Conservation (phyloP, 2,329 filamentous ascomycete species). For the Fusarium aywerte region DNA sequence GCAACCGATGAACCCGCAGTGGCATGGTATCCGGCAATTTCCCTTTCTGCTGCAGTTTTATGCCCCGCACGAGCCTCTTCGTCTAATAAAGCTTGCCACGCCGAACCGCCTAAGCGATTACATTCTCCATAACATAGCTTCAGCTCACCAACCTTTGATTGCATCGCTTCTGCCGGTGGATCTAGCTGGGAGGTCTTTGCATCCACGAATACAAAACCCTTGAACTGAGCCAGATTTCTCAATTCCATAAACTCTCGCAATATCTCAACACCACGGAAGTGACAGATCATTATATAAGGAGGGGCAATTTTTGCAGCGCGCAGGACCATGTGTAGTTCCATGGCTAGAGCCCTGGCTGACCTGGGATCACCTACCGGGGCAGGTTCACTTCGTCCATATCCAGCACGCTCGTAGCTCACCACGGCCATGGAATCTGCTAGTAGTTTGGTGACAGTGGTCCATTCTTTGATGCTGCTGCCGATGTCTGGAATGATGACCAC, state of each 20-base stretch:
- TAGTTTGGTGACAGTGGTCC: conserved; percentile 11
- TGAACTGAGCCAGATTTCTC: conserved; percentile 21
- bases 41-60: background rate
- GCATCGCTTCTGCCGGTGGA: background rate
- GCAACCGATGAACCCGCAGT: too few species aligned
- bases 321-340: conserved; percentile 18
- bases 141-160: background rate
- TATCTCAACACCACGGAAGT: conserved; percentile 3
- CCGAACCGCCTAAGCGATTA: background rate
- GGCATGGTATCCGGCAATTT: background rate
- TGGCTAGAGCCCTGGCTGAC: conserved; percentile 3
- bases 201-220: conserved; percentile 32
- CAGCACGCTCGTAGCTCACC: conserved; percentile 21
- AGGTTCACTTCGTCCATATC: conserved; percentile 17
- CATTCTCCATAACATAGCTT: background rate
- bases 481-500: conserved; percentile 26
- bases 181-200: background rate
- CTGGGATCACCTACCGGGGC: background rate
- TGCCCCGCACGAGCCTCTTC: background rate
- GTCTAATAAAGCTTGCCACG: background rate
- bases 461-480: conserved; percentile 27
- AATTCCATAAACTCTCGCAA: conserved; percentile 10
- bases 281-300: conserved; percentile 24
- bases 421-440: conserved; percentile 17
- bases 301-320: conserved; percentile 19